Evolutionary conservation across 345 rosid genomes (phyloP).

Genomic region (Draba incana): DNA sequence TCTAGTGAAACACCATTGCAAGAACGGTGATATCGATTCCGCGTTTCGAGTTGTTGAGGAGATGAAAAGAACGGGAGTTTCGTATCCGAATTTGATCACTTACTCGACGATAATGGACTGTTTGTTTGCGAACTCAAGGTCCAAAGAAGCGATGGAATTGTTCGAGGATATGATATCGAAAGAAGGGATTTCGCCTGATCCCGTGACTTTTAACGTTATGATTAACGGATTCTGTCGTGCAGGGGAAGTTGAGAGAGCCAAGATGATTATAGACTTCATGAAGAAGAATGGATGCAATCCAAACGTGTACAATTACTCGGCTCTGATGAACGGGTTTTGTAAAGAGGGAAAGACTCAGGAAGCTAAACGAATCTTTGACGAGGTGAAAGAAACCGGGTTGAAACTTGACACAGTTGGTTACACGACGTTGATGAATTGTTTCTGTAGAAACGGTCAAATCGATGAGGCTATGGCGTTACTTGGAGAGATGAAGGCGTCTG

Average conservation of each 20-base stretch:
- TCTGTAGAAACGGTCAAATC: conserved; percentile 57
- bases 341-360: conserved; percentile 63
- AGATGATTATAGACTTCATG: conserved; percentile 81
- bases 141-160: conserved; percentile 70
- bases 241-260: conserved; percentile 75
- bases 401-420: conserved; percentile 71
- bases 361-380: conserved; percentile 58
- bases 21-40: conserved; percentile 57
- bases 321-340: conserved; percentile 70
- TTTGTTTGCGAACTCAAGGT: conserved; percentile 58
- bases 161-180: conserved; percentile 83
- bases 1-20: conserved; percentile 81
- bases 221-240: conserved; percentile 74
- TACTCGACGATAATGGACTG: conserved; percentile 76
- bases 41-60: conserved; percentile 69
- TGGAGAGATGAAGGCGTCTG: conserved; percentile 64
- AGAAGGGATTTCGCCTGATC: conserved; percentile 79
- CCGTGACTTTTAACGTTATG: conserved; percentile 66
- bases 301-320: conserved; percentile 65
- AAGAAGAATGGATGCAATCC: conserved; percentile 77
- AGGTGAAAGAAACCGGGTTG: conserved; percentile 63
- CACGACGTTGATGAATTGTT: conserved; percentile 74
- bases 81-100: conserved; percentile 78
- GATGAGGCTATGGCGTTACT: conserved; percentile 67
- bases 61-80: conserved; percentile 63